Evolutionary conservation across 768 basidiomycete species (phyloP).

Genomic region (Mycena kentingensis): DNA sequence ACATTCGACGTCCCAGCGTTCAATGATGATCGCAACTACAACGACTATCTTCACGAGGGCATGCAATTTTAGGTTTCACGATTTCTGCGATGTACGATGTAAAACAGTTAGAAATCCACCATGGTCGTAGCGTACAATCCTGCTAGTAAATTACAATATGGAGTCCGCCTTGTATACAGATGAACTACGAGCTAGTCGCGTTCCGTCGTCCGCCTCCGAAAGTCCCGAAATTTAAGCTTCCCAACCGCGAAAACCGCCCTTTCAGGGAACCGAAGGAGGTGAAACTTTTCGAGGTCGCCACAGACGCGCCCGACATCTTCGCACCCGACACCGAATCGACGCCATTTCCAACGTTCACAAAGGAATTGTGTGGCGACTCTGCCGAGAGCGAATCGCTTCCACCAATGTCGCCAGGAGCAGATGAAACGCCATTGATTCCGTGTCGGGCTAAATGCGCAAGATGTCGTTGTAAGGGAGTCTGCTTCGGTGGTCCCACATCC

Average conservation of each 20-base stretch:
- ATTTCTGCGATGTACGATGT: too few species aligned
- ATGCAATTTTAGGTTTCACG: conserved; percentile 8
- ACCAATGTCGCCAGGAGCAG: conserved; percentile 66
- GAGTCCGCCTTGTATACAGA: too few species aligned
- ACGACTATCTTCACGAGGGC: conserved; percentile 12
- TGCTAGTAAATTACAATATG: too few species aligned
- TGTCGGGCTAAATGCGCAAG: conserved; percentile 81
- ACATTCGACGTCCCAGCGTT: conserved; percentile 15
- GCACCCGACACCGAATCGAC: conserved; percentile 40
- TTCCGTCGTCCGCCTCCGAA: conserved; percentile 55
- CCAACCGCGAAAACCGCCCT: conserved; percentile 75
- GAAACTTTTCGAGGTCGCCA: conserved; percentile 61
- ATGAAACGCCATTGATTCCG: conserved; percentile 80
- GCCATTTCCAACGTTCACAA: conserved; percentile 69
- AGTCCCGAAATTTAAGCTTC: conserved; percentile 73
- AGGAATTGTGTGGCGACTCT: conserved; percentile 73
- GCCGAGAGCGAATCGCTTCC: conserved; percentile 62
- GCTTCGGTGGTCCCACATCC: conserved; percentile 42
- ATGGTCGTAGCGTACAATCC: too few species aligned
- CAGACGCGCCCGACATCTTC: conserved; percentile 57
- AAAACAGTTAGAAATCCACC: too few species aligned
- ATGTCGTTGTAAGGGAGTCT: conserved; percentile 78
- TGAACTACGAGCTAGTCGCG: conserved; percentile 25
- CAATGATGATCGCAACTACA: conserved; percentile 3
- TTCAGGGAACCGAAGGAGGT: conserved; percentile 64